Evolutionary conservation across 2,329 filamentous ascomycete genomes (phyloP).

Genomic region (Aspergillus sp.): DNA sequence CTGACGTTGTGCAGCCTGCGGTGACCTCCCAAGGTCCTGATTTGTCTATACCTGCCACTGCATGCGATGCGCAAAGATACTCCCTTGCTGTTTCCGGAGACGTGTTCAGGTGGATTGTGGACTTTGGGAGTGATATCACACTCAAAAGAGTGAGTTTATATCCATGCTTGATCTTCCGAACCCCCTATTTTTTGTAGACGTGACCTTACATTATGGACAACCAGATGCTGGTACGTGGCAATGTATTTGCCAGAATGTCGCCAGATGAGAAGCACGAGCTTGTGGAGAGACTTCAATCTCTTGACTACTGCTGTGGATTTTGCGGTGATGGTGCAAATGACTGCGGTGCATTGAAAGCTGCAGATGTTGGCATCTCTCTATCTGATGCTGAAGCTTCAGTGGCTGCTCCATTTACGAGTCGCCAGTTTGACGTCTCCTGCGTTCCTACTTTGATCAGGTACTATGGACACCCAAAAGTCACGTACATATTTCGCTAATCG

Average conservation of each 20-base stretch:
- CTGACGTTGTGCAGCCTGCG: conserved; percentile 56
- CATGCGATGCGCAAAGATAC: conserved; percentile 78
- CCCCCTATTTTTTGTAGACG: background rate
- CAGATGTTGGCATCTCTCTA: conserved; percentile 93
- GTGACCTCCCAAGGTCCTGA: conserved; percentile 70
- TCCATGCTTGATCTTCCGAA: background rate
- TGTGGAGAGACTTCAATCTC: conserved; percentile 92
- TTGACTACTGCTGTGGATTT: conserved; percentile 93
- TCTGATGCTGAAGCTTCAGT: conserved; percentile 97
- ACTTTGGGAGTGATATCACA: conserved; percentile 79
- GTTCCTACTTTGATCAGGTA: conserved; percentile 86
- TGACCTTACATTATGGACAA: background rate
- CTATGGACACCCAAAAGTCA: background rate
- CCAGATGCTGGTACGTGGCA: conserved; percentile 83
- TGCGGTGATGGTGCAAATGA: conserved; percentile 98
- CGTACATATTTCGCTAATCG: conserved; percentile 13
- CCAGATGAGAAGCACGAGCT: conserved; percentile 98
- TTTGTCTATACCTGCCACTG: conserved; percentile 79
- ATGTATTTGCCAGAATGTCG: conserved; percentile 97
- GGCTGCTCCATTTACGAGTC: conserved; percentile 94
- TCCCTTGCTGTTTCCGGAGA: conserved; percentile 87
- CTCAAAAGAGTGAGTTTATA: conserved; percentile 60
- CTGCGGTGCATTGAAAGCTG: conserved; percentile 92
- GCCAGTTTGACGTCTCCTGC: conserved; percentile 93
- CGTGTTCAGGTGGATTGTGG: conserved; percentile 93